Evolutionary conservation across 441 rosid genomes (phyloP), one percentile per base, ranked within the genome.

Genomic region (Daphne laureola): DNA sequence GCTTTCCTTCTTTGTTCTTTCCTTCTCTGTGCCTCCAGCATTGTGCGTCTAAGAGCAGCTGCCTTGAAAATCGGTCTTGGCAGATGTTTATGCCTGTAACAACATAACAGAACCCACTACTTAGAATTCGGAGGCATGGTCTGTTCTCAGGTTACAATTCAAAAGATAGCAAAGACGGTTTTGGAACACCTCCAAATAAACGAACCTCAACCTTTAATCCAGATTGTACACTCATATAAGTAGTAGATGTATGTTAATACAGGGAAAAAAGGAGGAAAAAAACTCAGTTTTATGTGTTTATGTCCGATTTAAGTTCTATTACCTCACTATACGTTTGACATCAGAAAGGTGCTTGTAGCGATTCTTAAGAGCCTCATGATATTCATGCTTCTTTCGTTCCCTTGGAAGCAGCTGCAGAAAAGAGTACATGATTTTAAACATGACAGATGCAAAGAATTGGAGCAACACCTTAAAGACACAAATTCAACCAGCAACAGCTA

Each of bases 261-360:
- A 21, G 25, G 25, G 25, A 4, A 2, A 21, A 21, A 21, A 0
- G 23, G 23, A 3, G 3, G 3, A 18, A 1, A 18, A 21, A 21
- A 21, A n/a, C n/a, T n/a, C 25, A 0, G 25, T 21, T 21, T 21
- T 31, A 31, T 0, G 38, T 5, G 7, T 31, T 31, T 31, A 31
- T 1, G 7, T 52, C 27, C 45, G 15, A 43, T 14, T 36, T 26
- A 17, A 52, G 36, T 38, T 62, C 25, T 21, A 21, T 49, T 67
- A 92, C 98, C 97, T 87, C 44, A 77, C 75, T 52, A 90, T 93
- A 14, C 97, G 93, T 73, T 87, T 87, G 71, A 93, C 68, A 76
- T 93, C 99, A 55, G 83, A 82, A 57, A 93, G 93, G 69, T 90
- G 91, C 77, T 83, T 80, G 72, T 87, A 93, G 9, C 95, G 93